phyloP scores from a whole-genome alignment of 371 early-diverging fungal species.

The Mucor racemosus region DNA sequence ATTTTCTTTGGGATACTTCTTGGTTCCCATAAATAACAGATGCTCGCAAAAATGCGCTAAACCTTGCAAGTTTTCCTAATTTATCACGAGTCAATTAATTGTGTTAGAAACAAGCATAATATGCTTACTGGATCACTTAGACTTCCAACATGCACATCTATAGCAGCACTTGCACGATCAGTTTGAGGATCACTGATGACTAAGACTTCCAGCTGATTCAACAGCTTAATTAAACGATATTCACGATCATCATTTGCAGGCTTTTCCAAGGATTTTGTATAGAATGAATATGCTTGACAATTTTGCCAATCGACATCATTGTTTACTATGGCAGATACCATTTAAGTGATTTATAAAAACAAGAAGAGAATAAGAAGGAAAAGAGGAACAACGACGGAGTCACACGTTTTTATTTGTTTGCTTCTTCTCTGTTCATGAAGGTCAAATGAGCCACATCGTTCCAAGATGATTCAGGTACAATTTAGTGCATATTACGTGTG shows the following conservation, averaged over 20 bases:
- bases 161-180: conserved; percentile 89
- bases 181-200: conserved; percentile 81
- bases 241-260: conserved; percentile 78
- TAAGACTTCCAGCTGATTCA: conserved; percentile 81
- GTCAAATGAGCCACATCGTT: conserved; percentile 10
- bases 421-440: neutral
- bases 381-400: conserved; percentile 3
- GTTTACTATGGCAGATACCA: conserved; percentile 25
- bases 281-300: conserved; percentile 14
- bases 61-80: conserved; percentile 74
- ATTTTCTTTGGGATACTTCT: conserved; percentile 92
- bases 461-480: conserved; percentile 2
- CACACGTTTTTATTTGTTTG: conserved; percentile 10
- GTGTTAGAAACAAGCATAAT: no score
- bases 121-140: conserved; percentile 30
- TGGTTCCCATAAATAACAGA: conserved; percentile 87
- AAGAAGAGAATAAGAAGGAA: conserved; percentile 9
- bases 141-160: conserved; percentile 89
- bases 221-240: conserved; percentile 83
- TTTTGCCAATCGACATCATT: conserved; percentile 24
- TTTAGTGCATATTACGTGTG: neutral
- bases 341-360: neutral
- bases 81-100: neutral
- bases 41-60: conserved; percentile 99
- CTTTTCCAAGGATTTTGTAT: conserved; percentile 49